Base-by-base conservation (phyloP, 202 grass and related monocot genomes). In the Musa balbisiana region DNA sequence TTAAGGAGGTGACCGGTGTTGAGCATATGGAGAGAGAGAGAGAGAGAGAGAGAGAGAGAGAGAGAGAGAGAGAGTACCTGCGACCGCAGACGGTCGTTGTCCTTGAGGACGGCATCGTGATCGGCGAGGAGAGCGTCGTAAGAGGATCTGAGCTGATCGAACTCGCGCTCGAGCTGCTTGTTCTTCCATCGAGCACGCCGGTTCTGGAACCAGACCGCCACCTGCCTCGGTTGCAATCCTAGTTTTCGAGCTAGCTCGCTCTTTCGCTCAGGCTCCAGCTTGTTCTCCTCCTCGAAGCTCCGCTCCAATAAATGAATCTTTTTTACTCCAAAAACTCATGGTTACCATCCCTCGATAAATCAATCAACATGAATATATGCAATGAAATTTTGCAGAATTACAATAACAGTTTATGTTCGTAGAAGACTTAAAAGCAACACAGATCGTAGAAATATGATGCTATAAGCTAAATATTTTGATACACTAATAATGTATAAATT, bases 231-330 rank as follows among this genome's bases (percentile, higher is more conserved):
- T 62, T 77, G 75, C 60, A 77, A 49, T 8, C 75, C 75, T 25
- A 77, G 60, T 21, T 77, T 66, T 25, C 75, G 19, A 24, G 75
- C 75, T 60, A 77, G 60, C 62, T 77, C 75, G 49, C 60, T 77
- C 60, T 77, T 77, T 11, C 86, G 85, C 80, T 97, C 88, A 8
- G 94, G 92, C 84, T 91, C 87, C 82, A 84, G 71, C 75, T 85
- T 96, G 82, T 87, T 89, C 70, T 91, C 92, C 50, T 56, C 82
- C 82, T 97, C 94, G 67, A 97, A 97, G 77, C 80, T 87, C 78
- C 75, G 60, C 21, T 77, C 75, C 75, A 77, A 62, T 49, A 77
- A 49, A 25, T 77, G 59, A 10, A 77, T 27, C 75, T 77, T 53
- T 77, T 17, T 68, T 16, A 6, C 27, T 33, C 11, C 15, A 68